A percentile compares a stretch with the other conserved stretches of the same genome.
These are phyloP conservation scores for Mycena crocata DNA, from an alignment of 768 basidiomycete genomes.

Conservation along the genomic window DNA sequence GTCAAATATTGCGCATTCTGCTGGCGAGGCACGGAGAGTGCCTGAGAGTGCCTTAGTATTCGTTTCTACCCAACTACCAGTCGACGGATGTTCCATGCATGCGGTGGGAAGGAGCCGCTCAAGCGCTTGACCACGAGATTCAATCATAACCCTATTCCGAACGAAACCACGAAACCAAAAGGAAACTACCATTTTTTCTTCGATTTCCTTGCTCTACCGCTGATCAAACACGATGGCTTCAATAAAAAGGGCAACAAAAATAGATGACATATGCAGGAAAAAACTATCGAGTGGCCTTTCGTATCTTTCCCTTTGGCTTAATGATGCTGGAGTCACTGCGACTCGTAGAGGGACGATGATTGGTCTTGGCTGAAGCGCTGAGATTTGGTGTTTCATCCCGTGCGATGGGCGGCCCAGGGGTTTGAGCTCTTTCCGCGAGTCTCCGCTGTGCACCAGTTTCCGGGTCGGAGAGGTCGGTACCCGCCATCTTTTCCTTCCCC, in stretches of 20 bases:
- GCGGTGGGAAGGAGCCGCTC: too few relatives aligned
- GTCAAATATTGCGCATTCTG: too few relatives aligned
- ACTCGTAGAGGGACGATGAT: background rate
- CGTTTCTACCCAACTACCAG: too few relatives aligned
- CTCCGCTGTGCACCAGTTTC: background rate
- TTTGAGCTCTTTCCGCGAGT: slow-evolving; percentile 17
- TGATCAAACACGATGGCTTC: too few relatives aligned
- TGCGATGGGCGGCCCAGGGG: slow-evolving; percentile 19
- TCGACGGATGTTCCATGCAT: too few relatives aligned
- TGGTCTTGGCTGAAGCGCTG: background rate
- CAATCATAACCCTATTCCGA: too few relatives aligned
- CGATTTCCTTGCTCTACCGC: too few relatives aligned
- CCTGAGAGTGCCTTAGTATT: too few relatives aligned
- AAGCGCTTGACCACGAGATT: too few relatives aligned
- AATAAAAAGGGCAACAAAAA: background rate
- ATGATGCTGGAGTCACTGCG: background rate
- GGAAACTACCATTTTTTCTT: too few relatives aligned
- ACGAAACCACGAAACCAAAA: too few relatives aligned
- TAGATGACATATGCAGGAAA: background rate
- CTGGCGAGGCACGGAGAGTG: too few relatives aligned
- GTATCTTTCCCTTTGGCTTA: slow-evolving; percentile 10
- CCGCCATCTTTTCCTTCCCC: slow-evolving; percentile 14
- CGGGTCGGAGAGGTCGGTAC: slow-evolving; percentile 2
- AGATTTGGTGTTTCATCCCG: background rate
- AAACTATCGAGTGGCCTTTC: background rate